Base-by-base conservation (phyloP, 2,329 filamentous ascomycete genomes). In the Aspergillus bombycis region DNA sequence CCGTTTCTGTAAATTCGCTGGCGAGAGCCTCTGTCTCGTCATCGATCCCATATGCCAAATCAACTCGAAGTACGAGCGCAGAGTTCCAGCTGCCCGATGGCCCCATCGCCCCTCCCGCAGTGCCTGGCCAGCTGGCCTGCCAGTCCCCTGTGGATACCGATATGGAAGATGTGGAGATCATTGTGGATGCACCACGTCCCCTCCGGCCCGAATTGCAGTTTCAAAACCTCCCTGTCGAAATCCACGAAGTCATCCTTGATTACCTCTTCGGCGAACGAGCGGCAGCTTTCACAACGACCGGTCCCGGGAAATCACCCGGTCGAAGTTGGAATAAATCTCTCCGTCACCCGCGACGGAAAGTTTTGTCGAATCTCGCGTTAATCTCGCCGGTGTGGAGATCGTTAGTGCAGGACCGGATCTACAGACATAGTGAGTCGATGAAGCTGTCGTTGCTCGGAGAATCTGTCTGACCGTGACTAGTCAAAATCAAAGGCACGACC, bases 401-500 rank as follows among this genome's bases (percentile, higher is more conserved):
- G 41, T 72, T 92, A 61, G 86, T 93, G 23, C 91, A 93, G 74
- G 85, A 90, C 72, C 84, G 90, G 43, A 84, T 93, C 2, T 93
- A 91, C 77, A 84, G 90, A 48, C 90, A 92, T 74, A 86, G 79
- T 81, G 43, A 72, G 78, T 72, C 55, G n/a, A 53, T 36, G 52
- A 23, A 21, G 28, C 30, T 30, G 46, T 21, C 1, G 21, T 53
- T 55, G 26, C 52, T 41, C 16, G 21, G 26, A n/a, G 59, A 36
- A 7, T 8, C 32, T 21, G 38, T 59, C 64, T 66, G 58, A 62
- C 28, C 12, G 30, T 48, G n/a, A n/a, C 9, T 56, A 81, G 79
- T 93, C 78, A 92, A 92, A 77, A 81, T 93, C 69, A 91, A 91
- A 78, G 90, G 89, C 0, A 91, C 89, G 0, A 80, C 85, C 43